phyloP scores from a whole-genome alignment of 495 filamentous ascomycete genomes.

The Cercophora scortea region DNA sequence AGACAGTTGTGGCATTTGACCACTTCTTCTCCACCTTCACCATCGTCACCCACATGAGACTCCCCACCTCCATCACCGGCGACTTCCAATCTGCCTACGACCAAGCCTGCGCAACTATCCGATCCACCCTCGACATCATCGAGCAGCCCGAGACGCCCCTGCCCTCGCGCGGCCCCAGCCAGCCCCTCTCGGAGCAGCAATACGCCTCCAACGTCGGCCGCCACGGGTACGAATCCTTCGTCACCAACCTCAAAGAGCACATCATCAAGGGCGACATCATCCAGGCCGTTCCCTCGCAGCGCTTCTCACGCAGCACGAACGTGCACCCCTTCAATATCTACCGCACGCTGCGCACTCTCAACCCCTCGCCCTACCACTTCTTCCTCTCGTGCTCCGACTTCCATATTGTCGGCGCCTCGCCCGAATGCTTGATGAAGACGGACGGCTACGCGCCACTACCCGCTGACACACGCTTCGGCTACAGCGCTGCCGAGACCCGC shows the following conservation, averaged over 20 bases:
- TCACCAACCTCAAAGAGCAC: conserved; percentile 73
- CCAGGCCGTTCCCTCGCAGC: conserved; percentile 91
- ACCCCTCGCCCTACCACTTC: conserved; percentile 95
- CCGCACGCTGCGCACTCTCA: conserved; percentile 88
- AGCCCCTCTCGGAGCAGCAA: conserved; percentile 50
- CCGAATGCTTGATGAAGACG: conserved; percentile 86
- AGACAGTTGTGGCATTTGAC: conserved; percentile 92
- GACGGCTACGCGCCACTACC: conserved; percentile 41
- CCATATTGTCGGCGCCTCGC: conserved; percentile 89
- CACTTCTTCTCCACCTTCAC: conserved; percentile 89
- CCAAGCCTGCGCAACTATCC: conserved; percentile 53
- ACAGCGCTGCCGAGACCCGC: conserved; percentile 13
- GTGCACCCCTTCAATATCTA: conserved; percentile 98
- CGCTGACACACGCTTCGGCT: conserved; percentile 17
- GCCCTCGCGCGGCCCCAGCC: conserved; percentile 66
- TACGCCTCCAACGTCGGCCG: conserved; percentile 93
- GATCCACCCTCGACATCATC: conserved; percentile 58
- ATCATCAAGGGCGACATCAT: conserved; percentile 91
- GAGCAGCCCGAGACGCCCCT: conserved; percentile 66
- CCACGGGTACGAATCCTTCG: conserved; percentile 79
- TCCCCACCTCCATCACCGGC: conserved; percentile 39
- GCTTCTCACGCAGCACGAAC: conserved; percentile 78
- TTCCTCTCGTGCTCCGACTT: conserved; percentile 87
- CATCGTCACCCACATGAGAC: conserved; percentile 78
- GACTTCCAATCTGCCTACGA: conserved; percentile 52